A percentile compares a stretch with the other conserved stretches of the same genome.
Evolutionary conservation across 805 yeast species (phyloP).

Genomic region (Blastobotrys americana): DNA sequence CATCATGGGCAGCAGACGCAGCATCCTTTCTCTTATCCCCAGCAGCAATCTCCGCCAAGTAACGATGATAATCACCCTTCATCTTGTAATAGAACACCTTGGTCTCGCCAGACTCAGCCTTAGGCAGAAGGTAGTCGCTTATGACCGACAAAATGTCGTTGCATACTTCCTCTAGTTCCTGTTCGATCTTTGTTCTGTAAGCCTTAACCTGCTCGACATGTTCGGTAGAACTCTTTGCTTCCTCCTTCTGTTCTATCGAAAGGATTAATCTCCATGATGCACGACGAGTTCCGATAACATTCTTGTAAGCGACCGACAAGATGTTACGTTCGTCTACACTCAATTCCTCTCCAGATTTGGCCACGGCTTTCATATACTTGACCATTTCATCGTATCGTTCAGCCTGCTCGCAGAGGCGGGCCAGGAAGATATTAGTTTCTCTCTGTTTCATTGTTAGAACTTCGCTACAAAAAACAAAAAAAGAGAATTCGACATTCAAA

Average conservation of each 20-base stretch:
- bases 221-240: conserved; percentile 85
- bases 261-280: conserved; percentile 99
- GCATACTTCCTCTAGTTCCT: conserved; percentile 90
- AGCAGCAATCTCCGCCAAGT: conserved; percentile 94
- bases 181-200: conserved; percentile 92
- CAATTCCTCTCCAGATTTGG: conserved; percentile 59
- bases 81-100: conserved; percentile 98
- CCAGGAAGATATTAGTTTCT: conserved; percentile 96
- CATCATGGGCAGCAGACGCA: conserved; percentile 88
- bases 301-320: conserved; percentile 95
- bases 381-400: conserved; percentile 99
- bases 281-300: conserved; percentile 98
- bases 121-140: conserved; percentile 83
- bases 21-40: conserved; percentile 92
- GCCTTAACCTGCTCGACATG: conserved; percentile 89
- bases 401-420: conserved; percentile 98
- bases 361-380: conserved; percentile 95
- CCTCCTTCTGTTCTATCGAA: conserved; percentile 98
- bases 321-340: conserved; percentile 97
- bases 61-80: conserved; percentile 99
- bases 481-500: no score
- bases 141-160: conserved; percentile 87
- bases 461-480: no score
- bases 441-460: conserved; percentile 11
- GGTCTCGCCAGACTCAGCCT: conserved; percentile 95